These are phyloP conservation scores for Thelonectria discophora DNA, from an alignment of 2,329 filamentous ascomycete genomes.

Conservation along the genomic window DNA sequence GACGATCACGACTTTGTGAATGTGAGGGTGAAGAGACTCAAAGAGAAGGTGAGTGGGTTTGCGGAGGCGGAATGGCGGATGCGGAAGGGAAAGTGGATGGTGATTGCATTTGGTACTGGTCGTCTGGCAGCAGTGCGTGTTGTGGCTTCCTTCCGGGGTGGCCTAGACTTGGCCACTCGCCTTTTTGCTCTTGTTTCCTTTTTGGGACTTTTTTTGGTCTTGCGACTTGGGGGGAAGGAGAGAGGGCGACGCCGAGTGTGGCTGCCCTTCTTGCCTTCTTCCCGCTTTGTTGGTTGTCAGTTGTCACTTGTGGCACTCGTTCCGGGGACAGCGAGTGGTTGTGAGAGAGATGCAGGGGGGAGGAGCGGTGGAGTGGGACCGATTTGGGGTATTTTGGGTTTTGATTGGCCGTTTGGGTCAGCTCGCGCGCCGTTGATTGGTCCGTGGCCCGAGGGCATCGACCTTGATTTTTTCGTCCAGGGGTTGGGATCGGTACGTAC, in stretches of 20 bases:
- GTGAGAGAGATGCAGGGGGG: constrained; percentile 1
- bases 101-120: constrained; percentile 1
- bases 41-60: constrained; percentile 19
- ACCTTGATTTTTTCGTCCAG: too few species aligned
- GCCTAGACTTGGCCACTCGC: constrained; percentile 8
- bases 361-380: neutral
- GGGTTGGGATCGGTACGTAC: neutral
- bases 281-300: constrained; percentile 8
- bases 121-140: neutral
- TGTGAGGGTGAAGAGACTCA: constrained; percentile 6
- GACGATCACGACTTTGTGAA: constrained; percentile 15
- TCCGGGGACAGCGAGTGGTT: neutral
- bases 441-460: neutral
- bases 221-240: neutral
- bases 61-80: constrained; percentile 26
- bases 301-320: neutral
- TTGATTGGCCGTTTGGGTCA: constrained; percentile 3
- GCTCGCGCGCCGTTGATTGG: too few species aligned
- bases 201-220: neutral
- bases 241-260: neutral
- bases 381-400: neutral
- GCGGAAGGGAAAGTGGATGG: constrained; percentile 22
- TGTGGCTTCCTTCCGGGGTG: constrained; percentile 13
- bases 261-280: constrained; percentile 2
- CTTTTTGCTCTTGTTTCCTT: too few species aligned